Evolutionary conservation across 176 grass and related monocot species (phyloP).

Genomic region (Avena eriantha): DNA sequence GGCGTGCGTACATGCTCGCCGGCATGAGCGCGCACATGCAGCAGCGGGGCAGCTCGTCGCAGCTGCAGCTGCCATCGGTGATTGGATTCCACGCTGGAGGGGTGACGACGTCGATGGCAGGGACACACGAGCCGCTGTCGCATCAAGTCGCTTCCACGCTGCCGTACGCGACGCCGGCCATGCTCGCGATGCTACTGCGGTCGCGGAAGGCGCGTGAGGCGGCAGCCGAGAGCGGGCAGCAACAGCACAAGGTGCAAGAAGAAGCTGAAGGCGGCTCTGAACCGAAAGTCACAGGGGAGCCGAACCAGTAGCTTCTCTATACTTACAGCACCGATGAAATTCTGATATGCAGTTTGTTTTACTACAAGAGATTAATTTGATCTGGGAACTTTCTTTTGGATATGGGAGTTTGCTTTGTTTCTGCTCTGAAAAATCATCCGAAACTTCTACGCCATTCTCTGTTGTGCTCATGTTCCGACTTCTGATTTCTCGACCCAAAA

Average conservation of each 20-base stretch:
- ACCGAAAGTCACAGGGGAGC: not conserved
- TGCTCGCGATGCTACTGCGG: conserved; percentile 6
- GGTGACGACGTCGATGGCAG: not conserved
- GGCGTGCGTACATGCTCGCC: conserved; percentile 45
- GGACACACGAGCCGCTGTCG: not conserved
- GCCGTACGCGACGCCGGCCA: conserved; percentile 29
- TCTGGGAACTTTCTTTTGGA: not conserved
- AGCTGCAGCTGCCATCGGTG: conserved; percentile 12
- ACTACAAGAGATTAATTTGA: not conserved
- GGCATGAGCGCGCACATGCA: conserved; percentile 43
- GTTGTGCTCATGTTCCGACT: not conserved
- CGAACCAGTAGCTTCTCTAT: not conserved
- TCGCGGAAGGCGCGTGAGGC: not conserved
- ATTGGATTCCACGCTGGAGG: not conserved
- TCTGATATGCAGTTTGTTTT: not conserved
- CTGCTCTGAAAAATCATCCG: not conserved
- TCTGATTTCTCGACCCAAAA: not conserved
- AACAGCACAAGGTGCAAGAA: not conserved
- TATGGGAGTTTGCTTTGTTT: not conserved
- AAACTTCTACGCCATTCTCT: not conserved
- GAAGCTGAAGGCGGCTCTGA: not conserved
- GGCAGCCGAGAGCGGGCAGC: not conserved
- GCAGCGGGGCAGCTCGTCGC: conserved; percentile 26
- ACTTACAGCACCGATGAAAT: not conserved
- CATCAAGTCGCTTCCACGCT: not conserved